Percentiles rank a stretch among this genome's conserved stretches.
phyloP scores from a whole-genome alignment of 257 asterid species.

The Prunella vulgaris region DNA sequence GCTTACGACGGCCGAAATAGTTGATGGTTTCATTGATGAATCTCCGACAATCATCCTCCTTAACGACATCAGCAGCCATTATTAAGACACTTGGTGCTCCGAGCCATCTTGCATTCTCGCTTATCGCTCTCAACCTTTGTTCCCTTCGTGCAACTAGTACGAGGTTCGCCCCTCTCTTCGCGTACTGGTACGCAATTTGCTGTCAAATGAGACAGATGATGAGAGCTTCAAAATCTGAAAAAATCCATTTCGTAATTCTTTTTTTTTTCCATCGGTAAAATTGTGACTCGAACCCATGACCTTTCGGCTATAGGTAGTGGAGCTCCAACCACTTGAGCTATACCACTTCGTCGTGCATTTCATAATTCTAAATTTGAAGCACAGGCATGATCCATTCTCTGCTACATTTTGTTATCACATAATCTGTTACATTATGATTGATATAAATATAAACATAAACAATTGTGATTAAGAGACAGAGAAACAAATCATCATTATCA shows the following conservation, averaged over 20 bases:
- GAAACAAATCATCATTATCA: too few relatives aligned
- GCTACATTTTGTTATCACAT: neutral
- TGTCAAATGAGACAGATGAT: constrained; percentile 5
- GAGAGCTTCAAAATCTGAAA: neutral
- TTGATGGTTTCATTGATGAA: constrained; percentile 65
- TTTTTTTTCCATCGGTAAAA: too few relatives aligned
- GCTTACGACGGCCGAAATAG: constrained; percentile 53
- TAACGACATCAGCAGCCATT: constrained; percentile 94
- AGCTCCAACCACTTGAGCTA: too few relatives aligned
- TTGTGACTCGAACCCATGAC: too few relatives aligned
- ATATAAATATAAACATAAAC: too few relatives aligned
- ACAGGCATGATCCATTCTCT: neutral
- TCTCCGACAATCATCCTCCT: constrained; percentile 85
- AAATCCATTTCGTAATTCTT: too few relatives aligned
- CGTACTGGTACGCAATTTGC: constrained; percentile 96
- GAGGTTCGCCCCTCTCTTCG: constrained; percentile 73
- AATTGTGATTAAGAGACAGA: too few relatives aligned
- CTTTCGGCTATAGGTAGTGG: too few relatives aligned
- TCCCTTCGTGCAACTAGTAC: constrained; percentile 88
- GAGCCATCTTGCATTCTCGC: constrained; percentile 61
- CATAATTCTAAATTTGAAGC: neutral
- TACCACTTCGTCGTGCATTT: too few relatives aligned
- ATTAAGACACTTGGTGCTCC: constrained; percentile 65
- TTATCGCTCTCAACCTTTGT: constrained; percentile 60
- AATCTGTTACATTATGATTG: too few relatives aligned